phyloP scores from a whole-genome alignment of 805 yeast genomes.

The Wickerhamiella spandovensis region DNA sequence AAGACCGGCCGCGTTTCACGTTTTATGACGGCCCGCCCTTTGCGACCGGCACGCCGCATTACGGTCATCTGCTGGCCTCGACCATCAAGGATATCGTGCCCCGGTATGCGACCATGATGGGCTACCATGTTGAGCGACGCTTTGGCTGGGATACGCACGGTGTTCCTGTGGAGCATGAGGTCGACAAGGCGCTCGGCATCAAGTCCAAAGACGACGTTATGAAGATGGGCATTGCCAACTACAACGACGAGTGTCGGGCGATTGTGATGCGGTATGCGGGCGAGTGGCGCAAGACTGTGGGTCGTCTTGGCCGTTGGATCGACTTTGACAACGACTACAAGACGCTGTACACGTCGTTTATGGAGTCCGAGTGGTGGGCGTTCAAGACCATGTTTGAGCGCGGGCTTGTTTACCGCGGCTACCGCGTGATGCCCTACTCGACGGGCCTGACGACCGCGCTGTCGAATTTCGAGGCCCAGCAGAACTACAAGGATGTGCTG shows the following conservation, averaged over 20 bases:
- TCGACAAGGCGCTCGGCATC: constrained; percentile 92
- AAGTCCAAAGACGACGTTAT: constrained; percentile 89
- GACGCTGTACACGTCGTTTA: constrained; percentile 86
- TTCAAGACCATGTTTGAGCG: constrained; percentile 79
- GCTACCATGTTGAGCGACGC: constrained; percentile 89
- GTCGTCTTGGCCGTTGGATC: constrained; percentile 96
- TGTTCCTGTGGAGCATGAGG: constrained; percentile 94
- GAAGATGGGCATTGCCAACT: constrained; percentile 85
- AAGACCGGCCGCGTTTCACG: constrained; percentile 77
- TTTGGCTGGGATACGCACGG: constrained; percentile 99
- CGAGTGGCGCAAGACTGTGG: constrained; percentile 89
- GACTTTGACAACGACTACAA: constrained; percentile 98
- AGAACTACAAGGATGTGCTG: constrained; percentile 89
- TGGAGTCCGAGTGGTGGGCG: constrained; percentile 99
- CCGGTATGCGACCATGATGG: constrained; percentile 95
- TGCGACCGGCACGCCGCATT: constrained; percentile 98
- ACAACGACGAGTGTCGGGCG: constrained; percentile 87
- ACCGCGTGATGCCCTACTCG: constrained; percentile 97
- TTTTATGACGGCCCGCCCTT: constrained; percentile 99
- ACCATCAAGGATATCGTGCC: constrained; percentile 96
- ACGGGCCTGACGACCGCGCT: constrained; percentile 94
- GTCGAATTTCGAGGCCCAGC: constrained; percentile 96
- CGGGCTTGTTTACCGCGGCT: constrained; percentile 84
- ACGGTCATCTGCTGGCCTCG: constrained; percentile 94
- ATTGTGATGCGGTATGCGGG: constrained; percentile 95